A percentile compares a stretch with the other conserved stretches of the same genome.
Evolutionary conservation across 2,329 filamentous ascomycete species (phyloP).

Genomic region (Diplodia mutila): DNA sequence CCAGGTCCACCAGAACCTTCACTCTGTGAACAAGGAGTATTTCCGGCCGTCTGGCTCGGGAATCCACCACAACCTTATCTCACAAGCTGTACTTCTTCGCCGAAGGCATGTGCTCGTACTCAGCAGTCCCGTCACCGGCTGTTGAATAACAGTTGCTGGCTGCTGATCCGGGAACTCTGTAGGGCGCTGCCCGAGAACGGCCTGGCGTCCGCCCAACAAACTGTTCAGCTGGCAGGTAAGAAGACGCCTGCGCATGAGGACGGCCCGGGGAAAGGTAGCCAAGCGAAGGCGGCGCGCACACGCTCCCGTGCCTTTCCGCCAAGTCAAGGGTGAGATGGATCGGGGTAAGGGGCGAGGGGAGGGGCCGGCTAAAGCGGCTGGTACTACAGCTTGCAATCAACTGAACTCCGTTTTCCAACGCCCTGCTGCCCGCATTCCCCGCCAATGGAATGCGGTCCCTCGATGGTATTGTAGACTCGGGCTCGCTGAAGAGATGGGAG

Average conservation of each 20-base stretch:
- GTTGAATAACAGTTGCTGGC: background rate
- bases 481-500: background rate
- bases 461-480: too few relatives aligned
- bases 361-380: slow-evolving; percentile 12
- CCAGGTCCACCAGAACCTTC: background rate
- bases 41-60: background rate
- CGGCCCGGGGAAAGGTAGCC: background rate
- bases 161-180: background rate
- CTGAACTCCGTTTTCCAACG: background rate
- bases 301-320: slow-evolving; percentile 14
- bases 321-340: background rate
- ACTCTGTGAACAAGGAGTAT: background rate
- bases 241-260: background rate
- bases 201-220: slow-evolving; percentile 12
- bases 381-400: slow-evolving; percentile 7
- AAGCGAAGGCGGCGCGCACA: slow-evolving; percentile 11
- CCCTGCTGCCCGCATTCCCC: background rate
- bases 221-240: background rate
- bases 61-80: slow-evolving; percentile 10
- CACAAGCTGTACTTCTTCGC: background rate
- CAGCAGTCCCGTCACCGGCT: background rate
- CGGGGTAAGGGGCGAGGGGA: background rate
- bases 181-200: background rate
- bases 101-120: background rate
- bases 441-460: background rate